A percentile compares a stretch with the other conserved stretches of the same genome.
phyloP scores from a whole-genome alignment of 1,284 basidiomycete genomes.

The Puccinia coronata region DNA sequence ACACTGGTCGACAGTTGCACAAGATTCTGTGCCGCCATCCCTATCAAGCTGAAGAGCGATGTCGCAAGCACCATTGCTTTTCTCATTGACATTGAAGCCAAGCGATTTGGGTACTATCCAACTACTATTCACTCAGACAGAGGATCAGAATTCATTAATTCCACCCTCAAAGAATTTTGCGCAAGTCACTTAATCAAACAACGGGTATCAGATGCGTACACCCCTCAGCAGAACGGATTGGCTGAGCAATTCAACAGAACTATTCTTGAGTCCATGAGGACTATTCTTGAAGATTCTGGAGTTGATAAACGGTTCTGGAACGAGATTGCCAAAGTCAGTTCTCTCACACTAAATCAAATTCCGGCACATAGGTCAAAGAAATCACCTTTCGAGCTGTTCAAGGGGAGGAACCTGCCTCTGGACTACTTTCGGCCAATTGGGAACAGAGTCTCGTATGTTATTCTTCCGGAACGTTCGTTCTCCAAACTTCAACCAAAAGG shows the following conservation, averaged over 20 bases:
- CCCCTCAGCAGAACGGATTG: slow-evolving; percentile 6
- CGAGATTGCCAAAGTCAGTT: not conserved
- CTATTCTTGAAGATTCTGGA: not conserved
- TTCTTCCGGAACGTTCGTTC: not conserved
- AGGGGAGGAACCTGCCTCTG: not conserved
- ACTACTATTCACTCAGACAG: not conserved
- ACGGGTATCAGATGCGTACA: not conserved
- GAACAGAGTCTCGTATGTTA: not conserved
- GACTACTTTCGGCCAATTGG: slow-evolving; percentile 2
- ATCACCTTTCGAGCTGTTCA: not conserved
- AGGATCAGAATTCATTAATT: not conserved
- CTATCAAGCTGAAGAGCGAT: not conserved
- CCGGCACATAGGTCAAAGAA: not conserved
- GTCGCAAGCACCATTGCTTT: not conserved
- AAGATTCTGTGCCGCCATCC: not conserved
- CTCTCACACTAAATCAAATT: not conserved
- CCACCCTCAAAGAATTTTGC: not conserved
- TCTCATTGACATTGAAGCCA: not conserved
- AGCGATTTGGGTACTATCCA: not conserved
- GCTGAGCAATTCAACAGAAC: not conserved
- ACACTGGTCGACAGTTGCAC: slow-evolving; percentile 5
- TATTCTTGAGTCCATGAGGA: not conserved
- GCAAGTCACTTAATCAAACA: not conserved
- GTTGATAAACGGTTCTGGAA: not conserved
- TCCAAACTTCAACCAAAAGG: not conserved